Evolutionary conservation across 495 filamentous ascomycete species (phyloP).

Genomic region (Extremus antarcticus): DNA sequence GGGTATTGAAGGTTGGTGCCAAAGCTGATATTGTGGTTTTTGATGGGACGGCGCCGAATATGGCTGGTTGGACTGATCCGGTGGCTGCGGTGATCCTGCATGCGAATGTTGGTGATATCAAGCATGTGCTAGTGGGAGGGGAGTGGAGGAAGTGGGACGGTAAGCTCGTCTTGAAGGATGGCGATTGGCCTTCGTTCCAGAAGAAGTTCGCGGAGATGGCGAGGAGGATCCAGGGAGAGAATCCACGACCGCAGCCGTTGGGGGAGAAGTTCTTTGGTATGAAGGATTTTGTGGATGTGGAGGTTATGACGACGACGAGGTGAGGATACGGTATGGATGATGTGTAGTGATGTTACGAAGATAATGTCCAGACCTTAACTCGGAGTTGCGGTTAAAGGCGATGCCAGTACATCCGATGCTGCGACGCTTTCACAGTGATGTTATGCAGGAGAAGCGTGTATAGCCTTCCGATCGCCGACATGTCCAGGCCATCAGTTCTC

Average conservation of each 20-base stretch:
- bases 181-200: neutral
- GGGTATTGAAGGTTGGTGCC: constrained; percentile 34
- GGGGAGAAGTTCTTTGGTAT: neutral
- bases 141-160: constrained; percentile 21
- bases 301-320: neutral
- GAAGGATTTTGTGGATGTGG: neutral
- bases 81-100: constrained; percentile 43
- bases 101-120: constrained; percentile 38
- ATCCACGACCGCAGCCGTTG: neutral
- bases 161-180: constrained; percentile 3
- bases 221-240: neutral
- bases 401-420: too few relatives aligned
- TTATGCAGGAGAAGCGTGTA: too few relatives aligned
- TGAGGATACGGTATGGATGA: neutral
- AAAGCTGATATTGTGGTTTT: constrained; percentile 43
- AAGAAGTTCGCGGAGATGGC: neutral
- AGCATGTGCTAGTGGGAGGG: constrained; percentile 39
- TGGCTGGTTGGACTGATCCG: constrained; percentile 42
- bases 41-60: constrained; percentile 33
- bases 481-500: too few relatives aligned
- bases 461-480: too few relatives aligned
- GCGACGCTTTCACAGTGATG: too few relatives aligned
- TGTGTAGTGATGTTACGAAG: too few relatives aligned
- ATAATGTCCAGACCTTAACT: too few relatives aligned
- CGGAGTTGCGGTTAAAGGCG: too few relatives aligned